phyloP scores from a whole-genome alignment of 345 rosid species.

The Odontarrhena argentea region DNA sequence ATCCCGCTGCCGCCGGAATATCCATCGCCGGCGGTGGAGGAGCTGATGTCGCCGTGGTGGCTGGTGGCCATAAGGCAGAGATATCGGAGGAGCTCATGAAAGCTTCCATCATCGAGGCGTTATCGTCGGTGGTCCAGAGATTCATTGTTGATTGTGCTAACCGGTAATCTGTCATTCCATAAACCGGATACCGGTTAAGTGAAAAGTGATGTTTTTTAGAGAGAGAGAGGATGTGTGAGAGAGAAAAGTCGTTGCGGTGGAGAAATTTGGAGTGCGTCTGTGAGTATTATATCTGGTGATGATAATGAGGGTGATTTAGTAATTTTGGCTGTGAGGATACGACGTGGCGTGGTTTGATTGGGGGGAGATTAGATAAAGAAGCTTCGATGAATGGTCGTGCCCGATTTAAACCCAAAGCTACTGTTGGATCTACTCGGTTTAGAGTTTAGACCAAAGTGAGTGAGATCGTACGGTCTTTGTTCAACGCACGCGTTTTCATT shows the following conservation, averaged over 20 bases:
- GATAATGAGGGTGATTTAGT: constrained; percentile 17
- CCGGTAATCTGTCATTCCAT: constrained; percentile 58
- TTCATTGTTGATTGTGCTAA: constrained; percentile 58
- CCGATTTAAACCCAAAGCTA: constrained; percentile 6
- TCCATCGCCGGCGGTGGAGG: constrained; percentile 20
- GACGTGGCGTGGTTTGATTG: neutral
- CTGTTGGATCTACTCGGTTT: constrained; percentile 34
- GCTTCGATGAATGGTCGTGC: constrained; percentile 32
- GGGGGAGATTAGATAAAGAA: constrained; percentile 2
- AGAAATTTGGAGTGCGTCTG: constrained; percentile 25
- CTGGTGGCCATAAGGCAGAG: constrained; percentile 68
- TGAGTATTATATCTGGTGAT: constrained; percentile 25
- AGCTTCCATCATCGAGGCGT: constrained; percentile 96
- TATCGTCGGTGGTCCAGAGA: constrained; percentile 84
- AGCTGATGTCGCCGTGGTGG: constrained; percentile 31
- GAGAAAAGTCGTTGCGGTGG: constrained; percentile 22
- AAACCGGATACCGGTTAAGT: constrained; percentile 36
- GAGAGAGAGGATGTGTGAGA: neutral
- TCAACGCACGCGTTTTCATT: neutral
- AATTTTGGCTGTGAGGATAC: neutral
- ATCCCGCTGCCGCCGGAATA: constrained; percentile 35
- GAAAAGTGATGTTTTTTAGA: neutral
- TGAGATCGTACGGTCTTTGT: constrained; percentile 28
- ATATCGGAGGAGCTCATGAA: constrained; percentile 81
- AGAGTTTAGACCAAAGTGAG: constrained; percentile 10